phyloP scores from a whole-genome alignment of 2,329 filamentous ascomycete genomes.

The Diaporthe citri region DNA sequence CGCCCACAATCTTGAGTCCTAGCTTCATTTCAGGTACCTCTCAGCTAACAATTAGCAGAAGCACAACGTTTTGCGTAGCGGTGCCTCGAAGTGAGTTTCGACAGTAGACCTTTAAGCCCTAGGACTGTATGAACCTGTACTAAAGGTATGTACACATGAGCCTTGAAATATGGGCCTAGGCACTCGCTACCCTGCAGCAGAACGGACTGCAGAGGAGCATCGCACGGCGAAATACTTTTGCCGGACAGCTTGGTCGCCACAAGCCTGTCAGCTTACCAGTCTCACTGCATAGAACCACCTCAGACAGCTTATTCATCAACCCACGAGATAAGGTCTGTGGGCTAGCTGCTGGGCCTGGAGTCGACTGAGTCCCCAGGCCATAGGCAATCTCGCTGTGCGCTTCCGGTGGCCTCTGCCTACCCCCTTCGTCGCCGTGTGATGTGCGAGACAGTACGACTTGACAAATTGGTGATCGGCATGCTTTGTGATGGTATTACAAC shows the following conservation, averaged over 20 bases:
- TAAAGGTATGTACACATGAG: not conserved
- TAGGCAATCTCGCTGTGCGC: too few species aligned
- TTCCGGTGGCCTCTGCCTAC: too few species aligned
- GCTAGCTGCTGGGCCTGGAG: too few species aligned
- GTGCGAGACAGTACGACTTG: too few species aligned
- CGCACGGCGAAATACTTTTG: not conserved
- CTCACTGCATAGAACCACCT: not conserved
- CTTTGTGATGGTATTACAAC: too few species aligned
- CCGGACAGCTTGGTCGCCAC: not conserved
- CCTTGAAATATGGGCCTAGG: not conserved
- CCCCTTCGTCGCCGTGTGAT: too few species aligned
- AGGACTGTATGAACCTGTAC: not conserved
- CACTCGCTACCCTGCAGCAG: not conserved
- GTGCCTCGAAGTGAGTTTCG: not conserved
- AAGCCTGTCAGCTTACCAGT: not conserved
- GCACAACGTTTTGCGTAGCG: not conserved
- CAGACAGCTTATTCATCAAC: too few species aligned
- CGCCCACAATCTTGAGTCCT: not conserved
- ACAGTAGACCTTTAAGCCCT: not conserved
- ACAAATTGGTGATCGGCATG: too few species aligned
- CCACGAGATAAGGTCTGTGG: too few species aligned
- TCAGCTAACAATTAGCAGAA: not conserved
- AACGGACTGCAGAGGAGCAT: not conserved
- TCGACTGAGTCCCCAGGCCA: too few species aligned
- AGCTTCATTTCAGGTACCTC: not conserved